phyloP scores from a whole-genome alignment of 2,329 filamentous ascomycete species.

The Cladosporium sp. region DNA sequence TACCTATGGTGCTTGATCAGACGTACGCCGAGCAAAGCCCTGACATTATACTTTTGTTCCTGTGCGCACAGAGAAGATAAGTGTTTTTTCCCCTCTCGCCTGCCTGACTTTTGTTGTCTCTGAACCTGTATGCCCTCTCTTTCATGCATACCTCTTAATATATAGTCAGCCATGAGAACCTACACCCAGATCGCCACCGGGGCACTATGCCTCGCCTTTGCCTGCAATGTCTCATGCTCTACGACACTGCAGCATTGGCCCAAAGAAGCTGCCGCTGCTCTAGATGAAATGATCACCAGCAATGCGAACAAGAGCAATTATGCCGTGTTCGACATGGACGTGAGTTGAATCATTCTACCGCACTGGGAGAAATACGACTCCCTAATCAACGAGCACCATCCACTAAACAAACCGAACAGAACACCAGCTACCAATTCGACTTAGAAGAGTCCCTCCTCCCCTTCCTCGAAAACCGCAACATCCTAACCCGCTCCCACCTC shows the following conservation, averaged over 20 bases:
- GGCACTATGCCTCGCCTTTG: conserved; percentile 1
- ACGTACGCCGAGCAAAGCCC: too few species aligned
- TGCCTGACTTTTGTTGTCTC: too few species aligned
- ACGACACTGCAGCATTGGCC: conserved; percentile 17
- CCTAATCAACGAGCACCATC: not conserved
- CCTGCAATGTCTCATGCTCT: not conserved
- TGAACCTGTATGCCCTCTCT: not conserved
- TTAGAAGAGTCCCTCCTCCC: conserved; percentile 43
- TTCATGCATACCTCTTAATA: not conserved
- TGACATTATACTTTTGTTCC: too few species aligned
- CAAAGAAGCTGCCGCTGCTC: conserved; percentile 14
- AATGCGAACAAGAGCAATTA: conserved; percentile 21
- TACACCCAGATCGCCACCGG: not conserved
- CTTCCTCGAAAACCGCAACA: conserved; percentile 39
- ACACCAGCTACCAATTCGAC: conserved; percentile 41
- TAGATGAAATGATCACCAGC: conserved; percentile 17
- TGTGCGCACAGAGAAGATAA: too few species aligned
- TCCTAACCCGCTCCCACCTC: conserved; percentile 39
- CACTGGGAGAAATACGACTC: not conserved
- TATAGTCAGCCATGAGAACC: not conserved
- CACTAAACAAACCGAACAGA: conserved; percentile 16
- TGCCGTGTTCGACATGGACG: conserved; percentile 38
- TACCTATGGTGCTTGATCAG: too few species aligned
- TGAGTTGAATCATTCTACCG: not conserved
- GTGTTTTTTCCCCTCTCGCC: too few species aligned